Percentiles rank a stretch among this genome's conserved stretches.
phyloP scores from a whole-genome alignment of 768 basidiomycete genomes.

The Lactifluus piperatus region DNA sequence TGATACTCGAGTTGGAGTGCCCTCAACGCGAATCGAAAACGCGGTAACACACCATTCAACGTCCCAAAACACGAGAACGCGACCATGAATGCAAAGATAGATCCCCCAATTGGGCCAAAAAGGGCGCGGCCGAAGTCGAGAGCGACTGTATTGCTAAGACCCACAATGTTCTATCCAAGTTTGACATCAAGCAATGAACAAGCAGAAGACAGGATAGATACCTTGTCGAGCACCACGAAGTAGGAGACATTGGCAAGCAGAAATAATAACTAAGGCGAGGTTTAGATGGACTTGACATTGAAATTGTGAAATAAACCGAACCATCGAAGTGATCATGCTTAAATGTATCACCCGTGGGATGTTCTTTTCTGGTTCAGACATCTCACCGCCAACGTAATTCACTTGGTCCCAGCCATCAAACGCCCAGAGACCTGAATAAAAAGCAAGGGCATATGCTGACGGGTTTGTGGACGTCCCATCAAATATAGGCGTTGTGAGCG shows the following conservation, averaged over 20 bases:
- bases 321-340: constrained; percentile 81
- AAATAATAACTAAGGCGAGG: constrained; percentile 51
- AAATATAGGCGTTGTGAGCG: constrained; percentile 63
- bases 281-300: constrained; percentile 10
- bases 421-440: constrained; percentile 94
- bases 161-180: constrained; percentile 44
- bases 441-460: constrained; percentile 81
- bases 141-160: constrained; percentile 78
- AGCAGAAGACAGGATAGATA: constrained; percentile 19
- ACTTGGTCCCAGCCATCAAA: constrained; percentile 96
- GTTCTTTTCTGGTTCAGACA: constrained; percentile 72
- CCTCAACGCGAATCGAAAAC: not conserved
- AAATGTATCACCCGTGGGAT: constrained; percentile 83
- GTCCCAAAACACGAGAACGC: constrained; percentile 95
- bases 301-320: constrained; percentile 29
- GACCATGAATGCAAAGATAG: constrained; percentile 83
- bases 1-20: constrained; percentile 24
- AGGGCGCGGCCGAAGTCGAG: constrained; percentile 86
- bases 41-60: constrained; percentile 61
- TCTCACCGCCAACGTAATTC: constrained; percentile 87
- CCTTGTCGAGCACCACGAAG: constrained; percentile 87
- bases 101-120: constrained; percentile 82
- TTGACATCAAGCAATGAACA: not conserved
- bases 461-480: constrained; percentile 66
- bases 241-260: constrained; percentile 81